Evolutionary conservation across 768 basidiomycete species (phyloP), one percentile per base, ranked within the genome.

Genomic region (Grammothele lineata): DNA sequence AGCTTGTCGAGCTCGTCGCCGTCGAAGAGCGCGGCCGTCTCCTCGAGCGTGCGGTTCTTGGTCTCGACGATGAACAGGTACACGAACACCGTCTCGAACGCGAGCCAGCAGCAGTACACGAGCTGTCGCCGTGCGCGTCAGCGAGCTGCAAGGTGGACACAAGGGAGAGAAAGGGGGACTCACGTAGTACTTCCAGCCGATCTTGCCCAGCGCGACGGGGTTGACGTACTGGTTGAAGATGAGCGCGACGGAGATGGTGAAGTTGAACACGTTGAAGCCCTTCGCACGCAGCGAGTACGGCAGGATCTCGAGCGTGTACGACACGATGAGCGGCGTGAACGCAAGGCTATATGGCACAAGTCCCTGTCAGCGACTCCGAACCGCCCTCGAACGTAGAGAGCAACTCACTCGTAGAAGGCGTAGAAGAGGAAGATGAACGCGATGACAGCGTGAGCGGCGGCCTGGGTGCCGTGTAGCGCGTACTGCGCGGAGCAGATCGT

Each of bases 201-300:
- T 69, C 30, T 60, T 47, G 5, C 73, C 72, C 35, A 90, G 70
- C 26, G 86, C 87, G 62, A 89, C 77, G 27, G 88, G 90, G 71
- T 92, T 92, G 63, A 84, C 80, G 60, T 91, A 89, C 67, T 90
- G 89, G 63, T 91, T 92, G 68, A 94, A 89, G 65, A 94, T 87
- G 56, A 92, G 80, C 5, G 89, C 77, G 45, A 85, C 55, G 11
- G 87, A 88, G 62, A 89, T 78, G 48, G 77, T 68, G 62, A 92
- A 85, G 67, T 80, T 86, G 74, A 92, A 88, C 45, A 92, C 59
- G 54, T 76, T 85, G 72, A 89, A 83, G 44, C 90, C 88, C 73
- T 91, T 92, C 55, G 89, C 89, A 64, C 91, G 89, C 47, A 93
- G 71, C 24, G 71, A 67, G 70, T 76, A 92, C 5, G 91, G 91